Evolutionary conservation across 306 rosid species (phyloP), one percentile per base, ranked within the genome.

Genomic region (Senna siamea): DNA sequence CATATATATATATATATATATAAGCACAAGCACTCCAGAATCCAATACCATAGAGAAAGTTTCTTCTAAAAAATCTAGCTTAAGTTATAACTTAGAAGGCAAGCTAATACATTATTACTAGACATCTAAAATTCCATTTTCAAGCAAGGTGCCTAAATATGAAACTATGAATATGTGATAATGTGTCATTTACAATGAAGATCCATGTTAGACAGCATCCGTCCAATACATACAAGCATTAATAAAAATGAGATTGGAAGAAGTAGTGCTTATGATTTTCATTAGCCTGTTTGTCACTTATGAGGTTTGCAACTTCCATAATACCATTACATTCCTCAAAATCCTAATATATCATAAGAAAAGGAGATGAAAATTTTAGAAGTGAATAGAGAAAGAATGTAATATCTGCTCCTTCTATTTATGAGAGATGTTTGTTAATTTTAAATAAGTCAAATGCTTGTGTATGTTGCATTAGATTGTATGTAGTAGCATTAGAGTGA

Each of bases 241-340:
- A 50, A 71, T 62, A 69, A 47, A 30, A 70, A 55, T 14, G 72
- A 69, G 17, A 18, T 61, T 47, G 50, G 7, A 38, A 59, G 73
- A 54, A 69, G 18, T 19, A 15, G 73, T 78, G 91, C 98, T 97
- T 91, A 78, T 91, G 97, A 81, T 88, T 91, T 62, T 93, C 97
- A 75, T 93, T 97, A 23, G 79, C 87, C 80, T 91, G 90, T 80
- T 87, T 91, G 85, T 91, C 95, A 74, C 91, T 81, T 74, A 91
- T 83, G 77, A 94, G 93, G 79, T 84, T 86, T 14, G 98, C 94
- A 85, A 91, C 93, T 81, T 91, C 95, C 87, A 81, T 92, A n/a
- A 91, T 88, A 41, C 97, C 98, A 69, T 78, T 88, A 55, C 86
- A 85, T 35, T 81, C 72, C 78, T 91, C 95, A 44, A 94, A 94